Conservation (phyloP, 1,284 basidiomycete species). For the Naganishia sp. region DNA sequence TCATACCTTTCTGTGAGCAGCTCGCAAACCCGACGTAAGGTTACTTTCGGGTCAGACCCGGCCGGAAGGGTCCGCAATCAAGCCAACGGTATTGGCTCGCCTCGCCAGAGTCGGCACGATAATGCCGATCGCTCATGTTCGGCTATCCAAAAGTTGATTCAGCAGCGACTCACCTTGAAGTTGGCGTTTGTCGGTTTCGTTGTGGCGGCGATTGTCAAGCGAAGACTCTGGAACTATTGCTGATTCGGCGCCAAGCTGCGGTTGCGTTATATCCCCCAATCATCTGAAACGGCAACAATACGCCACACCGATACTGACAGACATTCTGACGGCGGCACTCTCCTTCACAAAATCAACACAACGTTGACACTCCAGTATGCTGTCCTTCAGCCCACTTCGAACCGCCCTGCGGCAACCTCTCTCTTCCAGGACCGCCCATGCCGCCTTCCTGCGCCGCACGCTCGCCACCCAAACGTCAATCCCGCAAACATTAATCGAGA, state of each 20-base stretch:
- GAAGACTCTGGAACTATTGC: too few species aligned
- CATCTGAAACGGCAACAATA: background rate
- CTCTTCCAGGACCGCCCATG: background rate
- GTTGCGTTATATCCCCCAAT: background rate
- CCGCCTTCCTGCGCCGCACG: conserved; percentile 17
- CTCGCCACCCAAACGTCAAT: conserved; percentile 27
- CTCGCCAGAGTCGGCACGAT: conserved; percentile 16
- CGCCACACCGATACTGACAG: too few species aligned
- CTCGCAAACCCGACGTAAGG: background rate
- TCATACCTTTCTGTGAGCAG: too few species aligned
- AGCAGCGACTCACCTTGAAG: background rate
- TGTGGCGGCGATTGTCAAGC: background rate
- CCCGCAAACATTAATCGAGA: conserved; percentile 87
- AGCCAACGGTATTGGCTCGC: background rate
- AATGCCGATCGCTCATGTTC: background rate
- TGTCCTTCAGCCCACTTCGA: conserved; percentile 5
- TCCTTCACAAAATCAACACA: conserved; percentile 4
- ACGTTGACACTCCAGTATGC: background rate
- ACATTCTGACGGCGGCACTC: too few species aligned
- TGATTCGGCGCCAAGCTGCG: background rate
- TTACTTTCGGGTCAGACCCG: conserved; percentile 8
- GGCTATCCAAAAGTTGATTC: conserved; percentile 24
- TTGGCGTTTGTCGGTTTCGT: background rate
- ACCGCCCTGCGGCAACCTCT: conserved; percentile 13
- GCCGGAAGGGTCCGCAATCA: background rate